Base-by-base conservation (phyloP, 179 eudicot genomes). In the Dionaea muscipula region DNA sequence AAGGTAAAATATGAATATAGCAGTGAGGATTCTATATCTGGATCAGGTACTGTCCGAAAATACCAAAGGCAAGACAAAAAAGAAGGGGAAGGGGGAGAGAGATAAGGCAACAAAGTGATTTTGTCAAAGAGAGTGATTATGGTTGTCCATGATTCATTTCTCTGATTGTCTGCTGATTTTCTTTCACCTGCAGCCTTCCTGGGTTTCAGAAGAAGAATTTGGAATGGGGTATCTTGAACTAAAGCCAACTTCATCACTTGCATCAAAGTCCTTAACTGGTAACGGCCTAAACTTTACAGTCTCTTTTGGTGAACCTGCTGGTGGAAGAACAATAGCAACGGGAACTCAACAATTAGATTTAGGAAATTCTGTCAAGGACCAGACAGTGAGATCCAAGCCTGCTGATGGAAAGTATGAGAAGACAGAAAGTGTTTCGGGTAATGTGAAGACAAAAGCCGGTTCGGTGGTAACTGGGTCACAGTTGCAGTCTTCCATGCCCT, bases 181-280 rank as follows among this genome's bases (percentile, higher is more conserved):
- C 38, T 27, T 51, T 19, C 5, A 36, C 52, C 59, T 55, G 23
- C 81, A 93, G 96, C 68, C 85, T 27, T 89, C 94, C 13, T 93
- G 99, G 99, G 94, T 88, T 53, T 73, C 96, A 18, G 99, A 93
- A 70, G 99, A 93, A 67, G 96, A 88, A 71, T 93, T 93, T 70
- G 95, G 96, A 58, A 93, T 88, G 96, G 99, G 99, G 26, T 78
- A 75, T 72, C 72, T 93, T 72, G 99, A 88, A 33, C 47, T 88
- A 36, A 93, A 93, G 69, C 78, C 87, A 55, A 78, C 79, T 35
- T 71, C 82, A 47, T 53, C 82, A 38, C 74, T 78, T 59, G 78
- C 77, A 51, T 57, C 80, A 28, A 91, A 79, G 66, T 54, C 91
- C 61, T 52, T 65, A 37, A 47, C 77, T 61, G 71, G 71, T 47